Base-by-base conservation (phyloP, 1,284 basidiomycete genomes). In the Apiotrichum sp. region DNA sequence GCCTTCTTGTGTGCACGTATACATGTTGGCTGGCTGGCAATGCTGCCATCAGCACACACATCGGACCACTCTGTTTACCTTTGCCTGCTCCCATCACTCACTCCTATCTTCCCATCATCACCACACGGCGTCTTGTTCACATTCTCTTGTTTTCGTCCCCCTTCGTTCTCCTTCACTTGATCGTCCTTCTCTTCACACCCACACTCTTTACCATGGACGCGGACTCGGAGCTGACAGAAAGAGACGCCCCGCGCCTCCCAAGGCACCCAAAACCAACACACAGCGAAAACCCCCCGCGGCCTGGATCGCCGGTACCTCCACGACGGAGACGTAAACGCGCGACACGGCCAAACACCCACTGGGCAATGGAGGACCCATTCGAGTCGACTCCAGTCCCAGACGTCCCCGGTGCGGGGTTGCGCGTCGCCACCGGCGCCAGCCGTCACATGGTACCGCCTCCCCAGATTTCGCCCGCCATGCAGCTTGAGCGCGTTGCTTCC, bases 341-440 rank as follows among this genome's bases (percentile, higher is more conserved):
- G 35, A 34, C 47, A 16, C 8, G 35, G 35, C 39, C 47, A 35
- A 36, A 38, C 36, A 22, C 22, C 22, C 40, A 49, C 6, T 50
- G 49, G 49, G 35, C 31, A n/a, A 69, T 69, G 68, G 68, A 66
- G 55, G 68, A 70, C 60, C 67, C 68, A 32, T 72, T 70, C 57
- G 56, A 55, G 29, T 61, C 60, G 13, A 48, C 60, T 10, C 57
- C 62, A n/a, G 35, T 48, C 14, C 35, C 5, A 10, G 10, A 8
- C 35, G 22, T 14, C 13, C 22, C 22, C 22, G 40, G 9, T 6
- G 50, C 36, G 1, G 47, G 51, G 14, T 43, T 50, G 40, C 62
- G 63, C 35, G 47, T 48, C n/a, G 47, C 35, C 6, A 34, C 33
- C 9, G 22, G 22, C 22, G 48, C 38, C 7, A 35, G n/a, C n/a